A percentile compares a stretch with the other conserved stretches of the same genome.
Conservation (phyloP, 2,329 filamentous ascomycete genomes). For the Diaporthe ampelina region DNA sequence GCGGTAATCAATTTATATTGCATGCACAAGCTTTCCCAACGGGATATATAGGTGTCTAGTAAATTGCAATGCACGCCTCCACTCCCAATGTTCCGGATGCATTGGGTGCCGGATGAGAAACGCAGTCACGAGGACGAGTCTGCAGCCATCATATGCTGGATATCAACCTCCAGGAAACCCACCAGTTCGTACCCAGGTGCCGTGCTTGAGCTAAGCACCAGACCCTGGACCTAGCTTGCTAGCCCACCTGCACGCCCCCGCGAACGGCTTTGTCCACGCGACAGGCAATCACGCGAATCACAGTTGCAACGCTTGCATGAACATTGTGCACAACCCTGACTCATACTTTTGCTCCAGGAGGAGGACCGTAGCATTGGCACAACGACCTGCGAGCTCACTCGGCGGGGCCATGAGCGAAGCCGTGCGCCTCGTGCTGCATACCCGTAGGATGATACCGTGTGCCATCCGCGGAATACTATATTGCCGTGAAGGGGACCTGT, state of each 20-base stretch:
- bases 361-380: neutral
- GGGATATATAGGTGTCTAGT: neutral
- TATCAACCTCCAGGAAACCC: neutral
- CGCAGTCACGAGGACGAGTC: neutral
- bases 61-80: neutral
- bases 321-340: neutral
- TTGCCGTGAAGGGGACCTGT: too few relatives aligned
- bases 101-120: neutral
- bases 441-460: neutral
- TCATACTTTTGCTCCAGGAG: neutral
- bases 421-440: neutral
- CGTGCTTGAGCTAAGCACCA: too few relatives aligned
- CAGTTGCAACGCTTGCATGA: neutral
- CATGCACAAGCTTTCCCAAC: neutral
- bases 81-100: too few relatives aligned
- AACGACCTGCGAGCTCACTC: neutral
- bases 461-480: too few relatives aligned
- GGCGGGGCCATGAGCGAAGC: neutral
- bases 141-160: neutral
- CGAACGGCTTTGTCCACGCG: neutral
- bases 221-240: neutral
- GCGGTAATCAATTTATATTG: conserved; percentile 9
- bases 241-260: neutral
- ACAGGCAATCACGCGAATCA: neutral
- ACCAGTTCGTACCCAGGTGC: too few relatives aligned